These are phyloP conservation scores for Metschnikowia orientalis DNA, from an alignment of 805 yeast species.

Conservation along the genomic window DNA sequence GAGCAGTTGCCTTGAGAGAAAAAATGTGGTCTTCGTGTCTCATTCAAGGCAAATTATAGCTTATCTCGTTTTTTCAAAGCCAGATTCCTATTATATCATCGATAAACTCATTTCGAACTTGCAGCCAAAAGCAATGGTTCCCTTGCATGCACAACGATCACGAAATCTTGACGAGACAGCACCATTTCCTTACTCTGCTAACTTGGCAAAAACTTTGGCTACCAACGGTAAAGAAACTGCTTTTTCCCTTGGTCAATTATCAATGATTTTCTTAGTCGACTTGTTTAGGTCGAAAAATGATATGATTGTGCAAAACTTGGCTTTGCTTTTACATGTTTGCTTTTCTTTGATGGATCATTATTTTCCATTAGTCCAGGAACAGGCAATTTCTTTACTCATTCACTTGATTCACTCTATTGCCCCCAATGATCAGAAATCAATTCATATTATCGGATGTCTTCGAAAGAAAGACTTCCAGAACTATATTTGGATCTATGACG, in stretches of 20 bases:
- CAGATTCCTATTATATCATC: slow-evolving; percentile 44
- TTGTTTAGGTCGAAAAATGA: slow-evolving; percentile 65
- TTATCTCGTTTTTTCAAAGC: slow-evolving; percentile 55
- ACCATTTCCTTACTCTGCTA: slow-evolving; percentile 67
- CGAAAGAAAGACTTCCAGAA: slow-evolving; percentile 45
- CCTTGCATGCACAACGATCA: slow-evolving; percentile 42
- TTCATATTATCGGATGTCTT: slow-evolving; percentile 53
- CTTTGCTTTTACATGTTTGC: slow-evolving; percentile 73
- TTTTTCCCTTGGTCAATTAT: slow-evolving; percentile 82
- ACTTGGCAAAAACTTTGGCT: slow-evolving; percentile 54
- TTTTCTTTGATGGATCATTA: slow-evolving; percentile 87
- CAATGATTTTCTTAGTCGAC: slow-evolving; percentile 81
- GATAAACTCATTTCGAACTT: slow-evolving; percentile 66
- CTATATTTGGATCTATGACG: slow-evolving; percentile 80
- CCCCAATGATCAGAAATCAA: slow-evolving; percentile 50
- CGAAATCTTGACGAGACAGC: slow-evolving; percentile 23
- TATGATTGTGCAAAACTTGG: slow-evolving; percentile 53
- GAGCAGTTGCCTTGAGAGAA: slow-evolving; percentile 60
- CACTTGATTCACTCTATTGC: slow-evolving; percentile 66
- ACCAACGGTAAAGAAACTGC: slow-evolving; percentile 63
- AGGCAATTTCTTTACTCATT: slow-evolving; percentile 71
- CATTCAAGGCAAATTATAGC: slow-evolving; percentile 78
- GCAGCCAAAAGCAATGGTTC: slow-evolving; percentile 88
- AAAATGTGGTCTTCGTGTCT: slow-evolving; percentile 71
- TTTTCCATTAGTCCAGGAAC: slow-evolving; percentile 74